These are phyloP conservation scores for Cyberlindnera mrakii DNA, from an alignment of 805 yeast genomes.

Conservation along the genomic window DNA sequence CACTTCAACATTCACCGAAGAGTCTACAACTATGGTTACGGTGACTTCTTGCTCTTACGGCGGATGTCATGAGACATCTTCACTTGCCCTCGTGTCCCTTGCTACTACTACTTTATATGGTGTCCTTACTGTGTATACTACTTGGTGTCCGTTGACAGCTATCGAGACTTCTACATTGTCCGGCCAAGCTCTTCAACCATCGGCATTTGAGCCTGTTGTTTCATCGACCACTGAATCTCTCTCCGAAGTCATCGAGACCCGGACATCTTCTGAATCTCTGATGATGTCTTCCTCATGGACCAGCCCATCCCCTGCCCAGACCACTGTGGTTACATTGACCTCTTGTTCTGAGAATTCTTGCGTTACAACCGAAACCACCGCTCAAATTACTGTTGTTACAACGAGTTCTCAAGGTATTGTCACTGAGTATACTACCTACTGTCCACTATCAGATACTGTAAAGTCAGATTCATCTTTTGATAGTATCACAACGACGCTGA, in stretches of 20 bases:
- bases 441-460: conserved; percentile 24
- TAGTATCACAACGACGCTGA: too few relatives aligned
- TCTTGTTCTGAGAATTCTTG: conserved; percentile 26
- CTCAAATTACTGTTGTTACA: conserved; percentile 26
- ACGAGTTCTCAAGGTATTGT: too few relatives aligned
- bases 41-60: conserved; percentile 17
- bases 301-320: too few relatives aligned
- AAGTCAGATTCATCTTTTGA: too few relatives aligned
- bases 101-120: conserved; percentile 29
- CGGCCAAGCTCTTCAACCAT: conserved; percentile 9
- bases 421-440: conserved; percentile 30
- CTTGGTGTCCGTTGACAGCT: conserved; percentile 31
- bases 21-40: conserved; percentile 15
- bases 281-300: too few relatives aligned
- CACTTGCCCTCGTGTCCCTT: conserved; percentile 18
- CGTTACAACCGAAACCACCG: conserved; percentile 4
- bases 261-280: not conserved
- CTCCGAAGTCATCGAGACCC: not conserved
- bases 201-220: conserved; percentile 12
- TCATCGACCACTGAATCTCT: conserved; percentile 2
- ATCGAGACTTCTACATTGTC: not conserved
- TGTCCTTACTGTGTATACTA: conserved; percentile 25
- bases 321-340: conserved; percentile 26
- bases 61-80: conserved; percentile 9
- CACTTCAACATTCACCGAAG: conserved; percentile 1